Percentiles rank a stretch among this genome's conserved stretches.
Conservation (phyloP, 2,329 filamentous ascomycete species). For the Alternaria rosae region DNA sequence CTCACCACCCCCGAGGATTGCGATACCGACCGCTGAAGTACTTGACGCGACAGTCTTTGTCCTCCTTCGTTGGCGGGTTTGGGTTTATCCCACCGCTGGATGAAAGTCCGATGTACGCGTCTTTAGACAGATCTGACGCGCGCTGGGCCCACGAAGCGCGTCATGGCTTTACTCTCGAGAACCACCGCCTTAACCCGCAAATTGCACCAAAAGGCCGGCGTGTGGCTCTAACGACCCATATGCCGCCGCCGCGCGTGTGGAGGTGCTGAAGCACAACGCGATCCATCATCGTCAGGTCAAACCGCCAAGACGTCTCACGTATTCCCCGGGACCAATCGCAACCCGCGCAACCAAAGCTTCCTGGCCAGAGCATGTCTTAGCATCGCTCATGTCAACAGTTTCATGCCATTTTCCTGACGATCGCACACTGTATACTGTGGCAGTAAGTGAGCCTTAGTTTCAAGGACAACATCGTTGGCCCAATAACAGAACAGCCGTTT, state of each 20-base stretch:
- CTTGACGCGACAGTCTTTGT: background rate
- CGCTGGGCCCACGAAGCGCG: background rate
- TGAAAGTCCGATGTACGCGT: background rate
- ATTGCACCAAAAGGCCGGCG: background rate
- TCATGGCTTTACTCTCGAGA: constrained; percentile 1
- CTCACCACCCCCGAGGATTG: background rate
- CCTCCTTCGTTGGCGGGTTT: background rate
- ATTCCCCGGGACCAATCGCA: constrained; percentile 25
- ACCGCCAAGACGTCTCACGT: constrained; percentile 39
- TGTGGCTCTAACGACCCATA: constrained; percentile 6
- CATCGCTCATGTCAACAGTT: background rate
- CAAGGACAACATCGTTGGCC: constrained; percentile 29
- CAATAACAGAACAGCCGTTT: constrained; percentile 24
- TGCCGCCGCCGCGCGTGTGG: constrained; percentile 4
- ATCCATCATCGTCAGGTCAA: constrained; percentile 31
- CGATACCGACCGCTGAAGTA: background rate
- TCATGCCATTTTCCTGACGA: constrained; percentile 10
- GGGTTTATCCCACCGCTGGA: background rate
- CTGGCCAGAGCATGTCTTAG: constrained; percentile 5
- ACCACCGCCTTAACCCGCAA: background rate
- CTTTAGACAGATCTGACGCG: background rate
- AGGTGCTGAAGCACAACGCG: constrained; percentile 32
- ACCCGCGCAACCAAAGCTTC: constrained; percentile 5
- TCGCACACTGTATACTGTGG: constrained; percentile 21
- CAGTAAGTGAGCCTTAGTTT: constrained; percentile 30